Percentiles rank a stretch among this genome's conserved stretches.
Conservation (phyloP, 2,329 filamentous ascomycete genomes). For the Stachybotrys echinatus region DNA sequence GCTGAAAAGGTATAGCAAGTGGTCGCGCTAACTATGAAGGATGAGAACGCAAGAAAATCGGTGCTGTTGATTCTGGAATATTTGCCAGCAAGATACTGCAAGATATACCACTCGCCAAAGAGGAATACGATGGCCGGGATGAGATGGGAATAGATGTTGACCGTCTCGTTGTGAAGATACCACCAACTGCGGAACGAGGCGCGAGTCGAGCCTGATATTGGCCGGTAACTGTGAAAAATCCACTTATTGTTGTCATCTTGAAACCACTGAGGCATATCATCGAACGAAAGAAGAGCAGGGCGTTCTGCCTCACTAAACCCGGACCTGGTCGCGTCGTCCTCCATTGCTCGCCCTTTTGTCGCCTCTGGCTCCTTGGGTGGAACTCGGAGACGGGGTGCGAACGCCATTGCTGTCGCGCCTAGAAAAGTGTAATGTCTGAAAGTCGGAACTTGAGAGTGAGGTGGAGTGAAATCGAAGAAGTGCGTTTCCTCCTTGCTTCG, state of each 20-base stretch:
- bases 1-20: conserved; percentile 8
- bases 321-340: conserved; percentile 6
- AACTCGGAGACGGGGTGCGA: conserved; percentile 9
- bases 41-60: conserved; percentile 13
- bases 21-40: conserved; percentile 13
- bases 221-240: conserved; percentile 28
- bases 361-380: conserved; percentile 6
- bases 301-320: conserved; percentile 7
- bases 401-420: conserved; percentile 7
- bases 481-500: not conserved
- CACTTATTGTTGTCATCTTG: conserved; percentile 10
- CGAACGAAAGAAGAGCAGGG: conserved; percentile 13
- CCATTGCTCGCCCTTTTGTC: conserved; percentile 8
- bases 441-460: conserved; percentile 5
- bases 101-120: conserved; percentile 19
- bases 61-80: conserved; percentile 11
- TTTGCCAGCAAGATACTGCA: conserved; percentile 10
- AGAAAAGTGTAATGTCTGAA: conserved; percentile 4
- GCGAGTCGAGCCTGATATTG: conserved; percentile 27
- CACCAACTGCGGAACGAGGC: conserved; percentile 31
- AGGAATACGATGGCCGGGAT: conserved; percentile 32
- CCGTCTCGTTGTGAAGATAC: conserved; percentile 29
- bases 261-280: conserved; percentile 17
- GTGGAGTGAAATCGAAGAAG: conserved; percentile 2
- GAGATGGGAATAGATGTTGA: conserved; percentile 30